Base-by-base conservation (phyloP, 2,329 filamentous ascomycete genomes). In the Atkinsonella texensis region DNA sequence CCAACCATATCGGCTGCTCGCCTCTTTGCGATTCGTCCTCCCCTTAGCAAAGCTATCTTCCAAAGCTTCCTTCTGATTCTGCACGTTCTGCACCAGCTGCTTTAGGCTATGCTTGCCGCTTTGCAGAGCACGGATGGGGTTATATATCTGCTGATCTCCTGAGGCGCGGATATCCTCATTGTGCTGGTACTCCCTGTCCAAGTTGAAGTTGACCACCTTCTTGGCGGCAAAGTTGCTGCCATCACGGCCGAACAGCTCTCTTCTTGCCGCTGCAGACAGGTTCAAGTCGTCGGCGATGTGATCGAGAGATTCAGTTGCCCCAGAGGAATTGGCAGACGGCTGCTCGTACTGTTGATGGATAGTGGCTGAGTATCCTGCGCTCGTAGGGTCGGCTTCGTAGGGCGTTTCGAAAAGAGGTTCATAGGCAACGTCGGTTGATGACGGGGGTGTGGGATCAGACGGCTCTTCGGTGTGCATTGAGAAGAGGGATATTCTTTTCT, bases 41-140 rank as follows among this genome's bases (percentile, higher is more conserved):
- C 89, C 87, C 58, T 83, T 74, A 18, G 89, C 89, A 72, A 95
- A 96, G 64, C 87, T 90, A 62, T 97, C 91, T 68, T 96, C 89
- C 58, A 96, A 71, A 2, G 89, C 89, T 11, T 95, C 89, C 63
- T 83, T 83, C 69, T 97, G 89, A 55, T 76, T 87, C 58, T 81
- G 81, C 28, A 87, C 90, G 55, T 85, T 85, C 67, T 82, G 89
- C 58, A 97, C 86, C 59, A 97, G 74, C 71, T 95, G 89, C 63
- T 84, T 83, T 65, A 97, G 74, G 61, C 80, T 94, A 69, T 96
- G 89, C 71, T 96, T 96, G 57, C 68, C 68, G 42, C 89, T 87
- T 3, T 89, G 86, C 23, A 87, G 83, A 63, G 95, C 85, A 49
- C 89, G 84, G 52, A 96, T 84, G 8, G 89, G 87, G 61, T 91